Conservation (phyloP, 176 grass and related monocot species). For the Carex kokanica region DNA sequence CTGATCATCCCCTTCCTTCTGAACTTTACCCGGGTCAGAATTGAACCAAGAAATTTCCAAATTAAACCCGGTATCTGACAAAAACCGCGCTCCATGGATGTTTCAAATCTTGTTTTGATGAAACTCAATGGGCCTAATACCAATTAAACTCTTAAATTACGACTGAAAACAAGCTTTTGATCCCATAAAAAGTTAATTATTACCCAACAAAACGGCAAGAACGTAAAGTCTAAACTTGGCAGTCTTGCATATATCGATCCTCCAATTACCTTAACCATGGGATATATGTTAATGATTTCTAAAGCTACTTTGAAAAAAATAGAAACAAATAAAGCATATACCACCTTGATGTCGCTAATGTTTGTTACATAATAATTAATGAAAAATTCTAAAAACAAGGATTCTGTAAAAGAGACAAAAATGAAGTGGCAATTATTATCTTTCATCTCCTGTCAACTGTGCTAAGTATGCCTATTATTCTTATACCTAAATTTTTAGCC, state of each 20-base stretch:
- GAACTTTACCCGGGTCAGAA: too few species aligned
- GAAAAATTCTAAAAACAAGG: background rate
- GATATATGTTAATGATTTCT: background rate
- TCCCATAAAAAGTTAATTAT: background rate
- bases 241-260: background rate
- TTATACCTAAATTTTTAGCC: constrained; percentile 39
- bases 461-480: background rate
- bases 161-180: background rate
- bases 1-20: too few species aligned
- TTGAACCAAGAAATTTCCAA: too few species aligned
- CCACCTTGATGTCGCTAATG: background rate
- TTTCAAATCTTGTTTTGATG: too few species aligned
- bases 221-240: background rate
- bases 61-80: too few species aligned
- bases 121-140: background rate
- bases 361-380: background rate
- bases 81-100: too few species aligned
- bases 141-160: background rate
- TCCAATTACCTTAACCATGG: background rate
- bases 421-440: background rate
- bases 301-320: background rate
- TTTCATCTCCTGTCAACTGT: background rate
- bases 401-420: constrained; percentile 1
- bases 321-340: background rate
- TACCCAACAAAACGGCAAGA: background rate